These are phyloP conservation scores for Paraphoma sp. DNA, from an alignment of 2,329 filamentous ascomycete genomes.

Conservation along the genomic window DNA sequence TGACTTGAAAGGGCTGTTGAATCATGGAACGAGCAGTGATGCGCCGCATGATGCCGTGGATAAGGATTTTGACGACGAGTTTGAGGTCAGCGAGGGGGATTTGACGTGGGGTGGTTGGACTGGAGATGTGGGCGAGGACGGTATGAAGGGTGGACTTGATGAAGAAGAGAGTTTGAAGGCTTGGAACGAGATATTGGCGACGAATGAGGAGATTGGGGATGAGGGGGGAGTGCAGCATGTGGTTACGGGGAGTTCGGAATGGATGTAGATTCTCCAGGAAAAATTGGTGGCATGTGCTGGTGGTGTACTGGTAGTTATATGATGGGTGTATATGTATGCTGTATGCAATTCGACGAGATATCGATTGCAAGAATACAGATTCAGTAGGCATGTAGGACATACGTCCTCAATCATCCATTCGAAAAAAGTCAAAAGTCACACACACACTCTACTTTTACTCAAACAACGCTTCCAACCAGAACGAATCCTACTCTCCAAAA, in stretches of 20 bases:
- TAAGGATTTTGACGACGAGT: slow-evolving; percentile 4
- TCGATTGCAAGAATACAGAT: too few species aligned
- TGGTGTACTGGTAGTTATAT: too few species aligned
- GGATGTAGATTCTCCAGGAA: background rate
- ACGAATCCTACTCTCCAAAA: too few species aligned
- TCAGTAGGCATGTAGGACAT: too few species aligned
- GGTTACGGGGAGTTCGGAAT: slow-evolving; percentile 12
- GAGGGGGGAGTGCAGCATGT: slow-evolving; percentile 7
- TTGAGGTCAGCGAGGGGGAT: slow-evolving; percentile 10
- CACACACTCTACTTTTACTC: too few species aligned
- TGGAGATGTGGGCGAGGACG: background rate
- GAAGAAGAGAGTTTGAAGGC: background rate
- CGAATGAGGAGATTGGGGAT: background rate
- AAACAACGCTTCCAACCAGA: too few species aligned
- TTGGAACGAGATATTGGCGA: background rate
- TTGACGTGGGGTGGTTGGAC: slow-evolving; percentile 9
- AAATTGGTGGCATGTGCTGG: background rate
- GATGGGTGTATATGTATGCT: too few species aligned
- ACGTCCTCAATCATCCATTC: too few species aligned
- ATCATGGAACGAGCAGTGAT: background rate
- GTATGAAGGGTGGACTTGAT: background rate
- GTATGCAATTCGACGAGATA: too few species aligned
- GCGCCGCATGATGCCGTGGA: slow-evolving; percentile 13
- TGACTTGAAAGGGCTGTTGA: slow-evolving; percentile 21
- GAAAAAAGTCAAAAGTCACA: too few species aligned